Evolutionary conservation across 2,329 filamentous ascomycete species (phyloP).

Genomic region (Pseudogymnoascus sp.): DNA sequence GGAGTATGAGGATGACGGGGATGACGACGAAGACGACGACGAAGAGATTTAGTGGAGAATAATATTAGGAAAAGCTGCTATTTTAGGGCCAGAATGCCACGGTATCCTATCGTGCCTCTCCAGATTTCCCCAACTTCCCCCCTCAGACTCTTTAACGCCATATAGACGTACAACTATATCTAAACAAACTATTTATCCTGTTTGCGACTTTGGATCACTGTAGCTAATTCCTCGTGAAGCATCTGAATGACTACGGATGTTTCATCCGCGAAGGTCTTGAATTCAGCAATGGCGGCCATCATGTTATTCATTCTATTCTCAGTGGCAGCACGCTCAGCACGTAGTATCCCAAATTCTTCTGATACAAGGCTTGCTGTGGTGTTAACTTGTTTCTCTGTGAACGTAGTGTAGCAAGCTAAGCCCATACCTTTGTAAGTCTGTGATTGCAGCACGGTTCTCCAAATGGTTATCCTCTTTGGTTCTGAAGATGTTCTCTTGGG

Average conservation of each 20-base stretch:
- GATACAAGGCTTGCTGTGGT: neutral
- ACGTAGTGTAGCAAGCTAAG: neutral
- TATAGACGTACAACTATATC: too few relatives aligned
- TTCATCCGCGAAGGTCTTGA: neutral
- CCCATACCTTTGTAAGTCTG: neutral
- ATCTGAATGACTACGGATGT: neutral
- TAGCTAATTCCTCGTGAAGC: neutral
- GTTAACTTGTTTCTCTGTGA: neutral
- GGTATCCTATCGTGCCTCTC: too few relatives aligned
- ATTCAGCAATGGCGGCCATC: neutral
- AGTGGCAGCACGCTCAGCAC: neutral
- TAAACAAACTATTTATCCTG: neutral
- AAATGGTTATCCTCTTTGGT: neutral
- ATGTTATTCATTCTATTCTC: neutral
- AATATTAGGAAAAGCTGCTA: too few relatives aligned
- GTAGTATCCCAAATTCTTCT: neutral
- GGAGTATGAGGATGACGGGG: too few relatives aligned
- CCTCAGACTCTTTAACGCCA: too few relatives aligned
- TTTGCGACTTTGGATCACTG: neutral
- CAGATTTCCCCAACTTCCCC: too few relatives aligned
- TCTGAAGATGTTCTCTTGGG: neutral
- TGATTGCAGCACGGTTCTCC: neutral
- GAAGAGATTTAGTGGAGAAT: too few relatives aligned
- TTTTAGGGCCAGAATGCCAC: too few relatives aligned
- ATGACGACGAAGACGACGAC: too few relatives aligned